These are phyloP conservation scores for Leishmania major DNA, from an alignment of 208 protist genomes.

Conservation along the genomic window DNA sequence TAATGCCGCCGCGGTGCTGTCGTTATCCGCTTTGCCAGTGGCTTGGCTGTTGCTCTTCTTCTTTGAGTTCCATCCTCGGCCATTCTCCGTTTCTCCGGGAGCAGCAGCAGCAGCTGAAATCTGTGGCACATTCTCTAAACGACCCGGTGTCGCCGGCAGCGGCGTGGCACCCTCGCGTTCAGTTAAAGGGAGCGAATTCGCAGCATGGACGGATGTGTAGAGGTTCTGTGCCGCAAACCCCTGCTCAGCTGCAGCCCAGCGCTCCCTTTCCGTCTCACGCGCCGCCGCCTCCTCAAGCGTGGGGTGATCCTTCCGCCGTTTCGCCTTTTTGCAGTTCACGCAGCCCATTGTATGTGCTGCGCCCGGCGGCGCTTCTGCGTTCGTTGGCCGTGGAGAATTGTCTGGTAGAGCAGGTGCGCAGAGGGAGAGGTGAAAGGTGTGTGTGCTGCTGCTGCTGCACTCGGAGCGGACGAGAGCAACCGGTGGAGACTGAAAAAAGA, in stretches of 20 bases:
- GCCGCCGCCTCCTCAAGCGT: constrained; percentile 16
- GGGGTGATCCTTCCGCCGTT: neutral
- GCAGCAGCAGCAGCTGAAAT: neutral
- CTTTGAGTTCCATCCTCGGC: neutral
- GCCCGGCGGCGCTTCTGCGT: neutral
- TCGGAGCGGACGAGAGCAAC: neutral
- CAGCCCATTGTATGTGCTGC: constrained; percentile 21
- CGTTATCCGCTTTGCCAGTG: neutral
- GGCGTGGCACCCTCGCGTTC: neutral
- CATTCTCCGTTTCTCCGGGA: neutral
- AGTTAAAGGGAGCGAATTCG: neutral
- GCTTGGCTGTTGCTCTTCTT: neutral
- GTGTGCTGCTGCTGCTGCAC: neutral
- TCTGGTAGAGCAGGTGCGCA: neutral
- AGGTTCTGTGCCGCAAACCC: too few species aligned
- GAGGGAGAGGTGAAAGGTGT: neutral
- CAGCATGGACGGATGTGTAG: neutral
- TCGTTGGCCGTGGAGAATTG: neutral
- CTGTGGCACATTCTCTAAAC: neutral
- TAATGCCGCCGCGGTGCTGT: neutral
- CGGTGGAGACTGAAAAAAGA: neutral
- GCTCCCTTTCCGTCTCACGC: constrained; percentile 15
- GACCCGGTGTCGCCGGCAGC: too few species aligned
- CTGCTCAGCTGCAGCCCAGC: constrained; percentile 7
- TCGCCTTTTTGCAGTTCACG: constrained; percentile 13